Evolutionary conservation across 2,329 filamentous ascomycete genomes (phyloP).

Genomic region (Arthrinium puccinioides): DNA sequence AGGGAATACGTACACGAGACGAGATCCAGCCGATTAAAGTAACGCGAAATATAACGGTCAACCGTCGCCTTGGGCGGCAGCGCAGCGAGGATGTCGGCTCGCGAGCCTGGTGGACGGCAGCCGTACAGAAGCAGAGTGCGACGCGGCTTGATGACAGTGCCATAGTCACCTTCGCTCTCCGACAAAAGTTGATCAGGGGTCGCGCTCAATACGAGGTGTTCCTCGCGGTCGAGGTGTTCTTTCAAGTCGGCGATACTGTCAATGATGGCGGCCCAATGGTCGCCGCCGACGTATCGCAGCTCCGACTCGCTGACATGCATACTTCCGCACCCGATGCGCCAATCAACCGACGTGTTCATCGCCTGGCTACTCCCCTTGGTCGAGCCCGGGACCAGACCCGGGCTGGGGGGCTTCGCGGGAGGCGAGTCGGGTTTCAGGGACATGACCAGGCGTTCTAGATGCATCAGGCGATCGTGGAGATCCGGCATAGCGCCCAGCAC

Average conservation of each 20-base stretch:
- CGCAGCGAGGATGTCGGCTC: conserved; percentile 23
- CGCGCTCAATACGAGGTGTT: conserved; percentile 1
- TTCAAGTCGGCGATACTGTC: conserved; percentile 32
- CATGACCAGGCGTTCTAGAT: neutral
- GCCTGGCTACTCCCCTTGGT: conserved; percentile 4
- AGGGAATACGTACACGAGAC: conserved; percentile 12
- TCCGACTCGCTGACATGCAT: conserved; percentile 18
- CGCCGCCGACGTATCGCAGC: conserved; percentile 24
- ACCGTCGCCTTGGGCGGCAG: conserved; percentile 25
- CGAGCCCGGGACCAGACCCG: too few relatives aligned
- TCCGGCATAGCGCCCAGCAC: neutral
- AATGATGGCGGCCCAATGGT: conserved; percentile 33
- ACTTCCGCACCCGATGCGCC: conserved; percentile 14
- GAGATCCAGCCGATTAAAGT: conserved; percentile 27
- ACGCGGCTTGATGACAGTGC: conserved; percentile 4
- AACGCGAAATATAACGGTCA: conserved; percentile 28
- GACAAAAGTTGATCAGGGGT: neutral
- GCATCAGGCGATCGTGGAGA: neutral
- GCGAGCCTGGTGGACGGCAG: conserved; percentile 12
- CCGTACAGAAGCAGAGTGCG: conserved; percentile 25
- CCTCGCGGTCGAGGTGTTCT: conserved; percentile 23
- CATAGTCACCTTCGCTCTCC: neutral
- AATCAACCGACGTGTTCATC: conserved; percentile 8
- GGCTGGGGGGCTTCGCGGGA: too few relatives aligned
- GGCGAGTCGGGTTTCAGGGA: conserved; percentile 4